Base-by-base conservation (phyloP, 2,329 filamentous ascomycete species). In the Colletotrichum sp. region DNA sequence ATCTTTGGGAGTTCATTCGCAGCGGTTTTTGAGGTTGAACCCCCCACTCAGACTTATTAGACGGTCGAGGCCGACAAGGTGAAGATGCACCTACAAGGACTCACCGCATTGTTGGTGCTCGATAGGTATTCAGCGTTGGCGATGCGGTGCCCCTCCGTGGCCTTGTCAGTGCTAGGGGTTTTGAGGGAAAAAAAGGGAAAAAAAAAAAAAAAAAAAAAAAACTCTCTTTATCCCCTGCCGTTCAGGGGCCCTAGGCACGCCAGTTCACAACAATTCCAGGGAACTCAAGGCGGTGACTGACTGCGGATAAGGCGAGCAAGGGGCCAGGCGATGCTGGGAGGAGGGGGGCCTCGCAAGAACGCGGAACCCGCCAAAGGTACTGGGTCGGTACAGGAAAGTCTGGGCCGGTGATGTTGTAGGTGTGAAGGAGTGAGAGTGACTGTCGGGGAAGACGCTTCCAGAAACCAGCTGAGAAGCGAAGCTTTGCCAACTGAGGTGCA, bases 31-130 rank as follows among this genome's bases (percentile, higher is more conserved):
- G 36, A 18, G 8, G 36, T 61, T 16, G 13, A 55, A 21, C 38
- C 30, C 57, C 43, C 71, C 71, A 64, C 66, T 58, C 71, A 43
- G 66, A 74, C 57, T 55, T 70, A 38, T 55, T 70, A 38, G 43
- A 57, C 18, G 30, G 38, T 64, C 66, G 67, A 65, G 71, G 36
- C 57, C 38, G 58, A 69, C 32, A 64, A 70, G 57, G 43, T 64
- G 55, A 69, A 43, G 30, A 64, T 38, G 71, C 48, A 28, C 48
- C 28, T 71, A 32, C 72, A 74, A 67, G 72, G 72, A 71, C 72
- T 74, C 72, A 74, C 72, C 72, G 72, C 72, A 74, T 71, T 61
- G 67, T 67, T 66, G 72, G 67, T 66, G 60, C 67, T 71, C 26
- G 34, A 32, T 24, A 24, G 24, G 24, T 55, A 9, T 32, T 6